Evolutionary conservation across 352 stramenopile species (phyloP), one percentile per base, ranked within the genome.

Genomic region (Sclerospora graminicola): DNA sequence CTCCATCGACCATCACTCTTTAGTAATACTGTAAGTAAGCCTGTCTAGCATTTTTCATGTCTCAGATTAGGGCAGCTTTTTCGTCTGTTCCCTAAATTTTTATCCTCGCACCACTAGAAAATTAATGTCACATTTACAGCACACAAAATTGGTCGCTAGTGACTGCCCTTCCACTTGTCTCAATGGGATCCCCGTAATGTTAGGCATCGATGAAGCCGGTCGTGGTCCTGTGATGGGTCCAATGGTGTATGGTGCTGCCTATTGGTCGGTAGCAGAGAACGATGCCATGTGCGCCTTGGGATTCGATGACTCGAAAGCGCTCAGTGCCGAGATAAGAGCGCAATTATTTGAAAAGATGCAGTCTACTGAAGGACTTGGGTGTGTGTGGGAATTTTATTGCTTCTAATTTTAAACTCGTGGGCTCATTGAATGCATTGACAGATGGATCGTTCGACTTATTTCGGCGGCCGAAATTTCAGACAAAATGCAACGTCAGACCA

Each of bases 171-270:
- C 45, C 18, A 66, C 40, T 42, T 92, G 80, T 41, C 52, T 82
- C n/a, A 45, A 75, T 40, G 74, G 66, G 5, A 61, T 71, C 20
- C 66, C 82, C 21, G 21, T 26, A 26, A 94, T 95, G 61, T 56
- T 98, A 13, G 94, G 91, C 31, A 97, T 98, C 44, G 94, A 98
- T 34, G 94, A 98, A 45, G 94, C 94, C 2, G 94, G 94, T 1
- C 72, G 94, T 23, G 94, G 94, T 10, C 89, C 84, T 0, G 90
- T 97, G 4, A 82, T 98, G 45, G 94, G 94, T 10, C 89, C 91
- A 8, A 97, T 98, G 90, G 88, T 96, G 3, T 98, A 97, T 57
- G 89, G 78, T 21, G 76, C 79, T 5, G 89, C 90, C 21, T 97
- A 95, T 60, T 98, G 91, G 90, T 64, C 72, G 13, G 56, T 87